Percentiles rank a stretch among this genome's conserved stretches.
Evolutionary conservation across 1,284 basidiomycete genomes (phyloP).

Genomic region (Ceratorhiza oryzae-sativae): DNA sequence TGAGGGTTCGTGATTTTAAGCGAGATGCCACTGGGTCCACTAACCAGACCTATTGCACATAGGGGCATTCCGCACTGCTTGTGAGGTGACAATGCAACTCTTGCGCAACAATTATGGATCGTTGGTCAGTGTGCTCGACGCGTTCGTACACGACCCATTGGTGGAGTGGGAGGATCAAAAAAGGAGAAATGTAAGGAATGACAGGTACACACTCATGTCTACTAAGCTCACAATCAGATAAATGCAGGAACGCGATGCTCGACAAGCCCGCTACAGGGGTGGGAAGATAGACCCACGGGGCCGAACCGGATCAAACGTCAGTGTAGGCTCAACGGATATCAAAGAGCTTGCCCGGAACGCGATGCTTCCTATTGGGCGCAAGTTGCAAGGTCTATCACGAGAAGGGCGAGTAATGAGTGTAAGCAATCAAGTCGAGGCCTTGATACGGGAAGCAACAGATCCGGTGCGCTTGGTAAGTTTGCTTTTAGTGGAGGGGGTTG

Average conservation of each 20-base stretch:
- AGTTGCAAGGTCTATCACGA: slow-evolving; percentile 72
- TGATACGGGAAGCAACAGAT: slow-evolving; percentile 88
- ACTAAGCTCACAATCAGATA: neutral
- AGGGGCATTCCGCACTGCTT: slow-evolving; percentile 92
- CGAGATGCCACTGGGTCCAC: neutral
- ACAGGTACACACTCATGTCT: neutral
- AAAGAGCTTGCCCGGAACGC: slow-evolving; percentile 73
- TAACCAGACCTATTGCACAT: neutral
- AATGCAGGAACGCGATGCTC: slow-evolving; percentile 42
- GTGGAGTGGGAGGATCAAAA: slow-evolving; percentile 91
- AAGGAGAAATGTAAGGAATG: slow-evolving; percentile 48
- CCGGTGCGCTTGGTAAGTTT: slow-evolving; percentile 71
- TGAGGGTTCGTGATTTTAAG: slow-evolving; percentile 66
- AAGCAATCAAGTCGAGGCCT: slow-evolving; percentile 84
- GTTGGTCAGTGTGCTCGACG: slow-evolving; percentile 95
- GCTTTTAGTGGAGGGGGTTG: neutral
- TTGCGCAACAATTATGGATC: slow-evolving; percentile 92
- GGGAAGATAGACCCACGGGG: slow-evolving; percentile 50
- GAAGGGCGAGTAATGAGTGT: slow-evolving; percentile 72
- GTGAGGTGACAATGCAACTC: slow-evolving; percentile 89
- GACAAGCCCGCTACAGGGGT: slow-evolving; percentile 25
- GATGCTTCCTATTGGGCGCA: slow-evolving; percentile 81
- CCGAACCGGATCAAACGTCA: slow-evolving; percentile 53
- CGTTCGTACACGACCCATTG: slow-evolving; percentile 97
- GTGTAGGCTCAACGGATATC: slow-evolving; percentile 50